phyloP scores from a whole-genome alignment of 257 asterid species.

The Solanum habrochaites region DNA sequence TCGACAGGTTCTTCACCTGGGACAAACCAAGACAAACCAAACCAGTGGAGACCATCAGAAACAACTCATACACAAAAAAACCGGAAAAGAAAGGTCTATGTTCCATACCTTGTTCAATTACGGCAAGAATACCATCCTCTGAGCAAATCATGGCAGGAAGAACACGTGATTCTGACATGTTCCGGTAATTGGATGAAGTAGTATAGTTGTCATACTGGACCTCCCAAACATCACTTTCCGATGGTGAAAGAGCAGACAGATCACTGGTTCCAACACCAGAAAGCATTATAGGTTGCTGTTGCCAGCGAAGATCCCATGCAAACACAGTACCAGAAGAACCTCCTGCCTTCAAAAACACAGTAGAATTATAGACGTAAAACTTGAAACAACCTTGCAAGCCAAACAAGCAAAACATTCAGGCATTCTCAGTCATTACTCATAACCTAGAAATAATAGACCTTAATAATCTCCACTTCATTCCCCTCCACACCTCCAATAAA shows the following conservation, averaged over 20 bases:
- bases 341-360: constrained; percentile 65
- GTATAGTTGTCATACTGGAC: constrained; percentile 73
- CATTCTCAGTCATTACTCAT: background rate
- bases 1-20: constrained; percentile 70
- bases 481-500: background rate
- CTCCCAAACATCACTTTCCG: constrained; percentile 91
- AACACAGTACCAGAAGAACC: constrained; percentile 88
- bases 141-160: constrained; percentile 94
- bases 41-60: constrained; percentile 5
- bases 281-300: constrained; percentile 54
- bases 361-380: background rate
- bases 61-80: background rate
- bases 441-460: background rate
- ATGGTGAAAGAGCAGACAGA: constrained; percentile 28
- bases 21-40: background rate
- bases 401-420: background rate
- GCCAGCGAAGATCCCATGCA: constrained; percentile 95
- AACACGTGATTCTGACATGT: constrained; percentile 47
- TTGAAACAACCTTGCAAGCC: background rate
- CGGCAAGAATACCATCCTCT: constrained; percentile 89
- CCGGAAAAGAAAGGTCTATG: background rate
- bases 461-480: background rate
- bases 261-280: constrained; percentile 38
- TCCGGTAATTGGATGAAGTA: constrained; percentile 43
- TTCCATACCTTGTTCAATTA: constrained; percentile 60